Base-by-base conservation (phyloP, 2,329 filamentous ascomycete species). In the Fusarium sp. region DNA sequence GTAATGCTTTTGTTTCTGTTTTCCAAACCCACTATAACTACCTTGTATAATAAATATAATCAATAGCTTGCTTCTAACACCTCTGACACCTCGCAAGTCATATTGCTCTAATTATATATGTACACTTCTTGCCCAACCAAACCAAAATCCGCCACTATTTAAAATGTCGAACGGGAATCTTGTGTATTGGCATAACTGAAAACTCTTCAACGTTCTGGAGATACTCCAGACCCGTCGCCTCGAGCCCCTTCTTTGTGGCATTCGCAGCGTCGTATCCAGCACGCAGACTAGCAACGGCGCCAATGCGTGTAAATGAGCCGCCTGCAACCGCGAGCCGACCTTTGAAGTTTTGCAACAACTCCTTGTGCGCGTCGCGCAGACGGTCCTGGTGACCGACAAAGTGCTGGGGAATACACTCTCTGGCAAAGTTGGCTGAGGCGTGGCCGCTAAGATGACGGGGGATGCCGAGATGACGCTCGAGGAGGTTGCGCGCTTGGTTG, bases 371-470 rank as follows among this genome's bases (percentile, higher is more conserved):
- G 2, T 73, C 71, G 19, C 75, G 76, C 79, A 96, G 85, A 56
- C 84, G 82, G 9, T 79, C 74, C 23, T 84, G 76, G 75, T 98
- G 94, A 32, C 92, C 92, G 2, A 97, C 88, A 1, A 82, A 84
- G 74, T 96, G 96, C 77, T 99, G 95, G 10, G 95, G 94, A 64
- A 99, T 95, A 72, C 93, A 96, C 60, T 95, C 82, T 56, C 79
- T 73, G 61, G 82, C 82, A 42, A 84, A 71, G 53, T 83, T 84
- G 14, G 87, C 88, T 54, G 84, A 79, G 31, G 84, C 83, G n/a
- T 87, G 79, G 15, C 80, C 79, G 0, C 90, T 88, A 23, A 84
- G 78, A 19, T 85, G 83, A 0, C 70, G 63, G 15, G 77, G 81
- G 71, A 97, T 91, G 54, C 82, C 82, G 6, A 98, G 80, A 70